These are phyloP conservation scores for Colletotrichum sp. DNA, from an alignment of 2,329 filamentous ascomycete genomes.

Conservation along the genomic window DNA sequence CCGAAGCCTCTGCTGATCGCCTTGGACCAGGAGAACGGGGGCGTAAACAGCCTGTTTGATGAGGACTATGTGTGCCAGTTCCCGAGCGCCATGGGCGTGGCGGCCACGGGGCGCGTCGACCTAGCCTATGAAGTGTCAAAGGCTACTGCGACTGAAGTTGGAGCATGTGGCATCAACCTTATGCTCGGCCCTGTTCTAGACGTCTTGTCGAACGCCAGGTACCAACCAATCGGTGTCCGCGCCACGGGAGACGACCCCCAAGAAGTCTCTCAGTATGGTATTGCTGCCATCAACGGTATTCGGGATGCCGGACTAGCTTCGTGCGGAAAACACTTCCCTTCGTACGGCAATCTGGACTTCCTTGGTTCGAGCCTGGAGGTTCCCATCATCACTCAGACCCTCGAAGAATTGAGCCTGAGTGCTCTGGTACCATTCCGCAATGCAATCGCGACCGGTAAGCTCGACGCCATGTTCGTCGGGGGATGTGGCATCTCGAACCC, in stretches of 20 bases:
- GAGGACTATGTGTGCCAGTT: slow-evolving; percentile 96
- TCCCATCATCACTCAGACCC: slow-evolving; percentile 91
- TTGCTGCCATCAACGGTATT: slow-evolving; percentile 90
- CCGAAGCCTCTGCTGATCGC: slow-evolving; percentile 88
- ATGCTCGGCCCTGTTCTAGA: slow-evolving; percentile 94
- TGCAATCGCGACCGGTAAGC: slow-evolving; percentile 78
- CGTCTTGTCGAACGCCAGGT: slow-evolving; percentile 90
- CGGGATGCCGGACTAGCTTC: slow-evolving; percentile 89
- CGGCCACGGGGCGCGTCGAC: slow-evolving; percentile 86
- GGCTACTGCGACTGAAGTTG: slow-evolving; percentile 90
- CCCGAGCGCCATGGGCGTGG: slow-evolving; percentile 94
- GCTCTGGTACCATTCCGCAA: slow-evolving; percentile 92
- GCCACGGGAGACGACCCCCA: slow-evolving; percentile 93
- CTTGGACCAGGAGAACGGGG: slow-evolving; percentile 96
- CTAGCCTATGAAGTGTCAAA: slow-evolving; percentile 90
- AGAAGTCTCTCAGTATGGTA: slow-evolving; percentile 91
- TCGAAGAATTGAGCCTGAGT: slow-evolving; percentile 91
- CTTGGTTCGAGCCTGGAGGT: slow-evolving; percentile 90
- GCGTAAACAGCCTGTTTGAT: slow-evolving; percentile 95
- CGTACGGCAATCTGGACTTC: slow-evolving; percentile 94
- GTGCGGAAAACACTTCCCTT: slow-evolving; percentile 95
- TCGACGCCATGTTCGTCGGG: slow-evolving; percentile 96
- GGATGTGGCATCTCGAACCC: slow-evolving; percentile 92
- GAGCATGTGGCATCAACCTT: slow-evolving; percentile 93
- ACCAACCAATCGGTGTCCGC: slow-evolving; percentile 88